Evolutionary conservation across 495 filamentous ascomycete species (phyloP).

Genomic region (Penicillium tannophilum): DNA sequence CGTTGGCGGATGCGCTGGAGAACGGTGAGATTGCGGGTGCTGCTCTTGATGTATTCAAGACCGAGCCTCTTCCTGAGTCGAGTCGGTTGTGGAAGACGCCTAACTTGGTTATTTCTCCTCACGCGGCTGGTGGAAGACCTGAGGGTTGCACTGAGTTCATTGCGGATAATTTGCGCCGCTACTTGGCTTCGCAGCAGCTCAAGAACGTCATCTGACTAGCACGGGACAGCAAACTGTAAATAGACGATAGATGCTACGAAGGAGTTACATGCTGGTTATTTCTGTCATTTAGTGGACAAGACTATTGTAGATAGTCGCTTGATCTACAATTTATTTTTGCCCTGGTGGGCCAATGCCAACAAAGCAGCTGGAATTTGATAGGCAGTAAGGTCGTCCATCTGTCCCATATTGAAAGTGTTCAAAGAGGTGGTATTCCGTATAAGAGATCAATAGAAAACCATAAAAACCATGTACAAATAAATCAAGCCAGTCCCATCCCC

Average conservation of each 20-base stretch:
- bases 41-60: constrained; percentile 67
- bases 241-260: constrained; percentile 6
- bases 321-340: no score
- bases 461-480: not conserved
- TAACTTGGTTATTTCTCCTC: constrained; percentile 62
- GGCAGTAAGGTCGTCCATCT: no score
- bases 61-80: constrained; percentile 50
- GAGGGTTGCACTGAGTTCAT: constrained; percentile 54
- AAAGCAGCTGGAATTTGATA: no score
- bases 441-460: not conserved
- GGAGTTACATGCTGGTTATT: not conserved
- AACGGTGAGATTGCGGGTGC: constrained; percentile 51
- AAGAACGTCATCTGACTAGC: constrained; percentile 48
- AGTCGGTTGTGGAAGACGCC: constrained; percentile 53
- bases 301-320: not conserved
- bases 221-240: constrained; percentile 3
- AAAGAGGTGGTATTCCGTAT: not conserved
- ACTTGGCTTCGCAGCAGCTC: constrained; percentile 54
- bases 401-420: not conserved
- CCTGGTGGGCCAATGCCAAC: no score
- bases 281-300: not conserved
- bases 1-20: constrained; percentile 64
- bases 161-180: constrained; percentile 53
- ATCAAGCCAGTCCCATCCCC: not conserved
- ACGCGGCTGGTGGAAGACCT: constrained; percentile 68